These are phyloP conservation scores for Aphanomyces invadans DNA, from an alignment of 352 stramenopile genomes.

Conservation along the genomic window DNA sequence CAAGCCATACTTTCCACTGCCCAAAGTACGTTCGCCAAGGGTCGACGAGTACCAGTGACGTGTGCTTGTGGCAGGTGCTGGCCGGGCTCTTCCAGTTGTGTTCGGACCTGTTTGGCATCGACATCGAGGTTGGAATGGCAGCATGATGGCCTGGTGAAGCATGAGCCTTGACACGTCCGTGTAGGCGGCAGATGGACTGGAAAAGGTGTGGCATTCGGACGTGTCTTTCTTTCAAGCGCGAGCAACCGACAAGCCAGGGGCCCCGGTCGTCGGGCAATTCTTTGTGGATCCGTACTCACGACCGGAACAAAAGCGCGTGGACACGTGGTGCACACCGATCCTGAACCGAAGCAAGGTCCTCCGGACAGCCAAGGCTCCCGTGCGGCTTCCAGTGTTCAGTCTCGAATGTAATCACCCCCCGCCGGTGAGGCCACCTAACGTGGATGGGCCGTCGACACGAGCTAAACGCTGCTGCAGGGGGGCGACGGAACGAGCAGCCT, in stretches of 20 bases:
- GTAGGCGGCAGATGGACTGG: conserved; percentile 47
- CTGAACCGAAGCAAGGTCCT: conserved; percentile 90
- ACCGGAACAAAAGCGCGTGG: conserved; percentile 94
- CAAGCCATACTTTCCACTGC: conserved; percentile 95
- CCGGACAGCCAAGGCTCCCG: conserved; percentile 42
- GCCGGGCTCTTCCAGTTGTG: conserved; percentile 95
- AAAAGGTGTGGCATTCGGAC: conserved; percentile 90
- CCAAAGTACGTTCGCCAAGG: conserved; percentile 32
- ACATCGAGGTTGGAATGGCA: conserved; percentile 58
- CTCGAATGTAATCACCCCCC: conserved; percentile 97
- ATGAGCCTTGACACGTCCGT: background rate
- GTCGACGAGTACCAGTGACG: background rate
- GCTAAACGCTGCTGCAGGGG: conserved; percentile 24
- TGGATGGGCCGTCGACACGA: background rate
- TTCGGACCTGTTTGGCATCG: conserved; percentile 91
- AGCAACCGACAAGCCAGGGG: conserved; percentile 11
- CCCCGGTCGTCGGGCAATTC: conserved; percentile 91
- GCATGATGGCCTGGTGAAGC: background rate
- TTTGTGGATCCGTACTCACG: conserved; percentile 96
- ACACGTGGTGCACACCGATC: conserved; percentile 97
- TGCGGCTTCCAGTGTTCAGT: conserved; percentile 92
- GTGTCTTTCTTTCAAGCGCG: conserved; percentile 86
- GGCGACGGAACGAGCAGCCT: conserved; percentile 87
- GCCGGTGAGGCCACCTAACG: conserved; percentile 35
- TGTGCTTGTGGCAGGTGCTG: conserved; percentile 38